These are phyloP conservation scores for Microsporum canis DNA, from an alignment of 2,329 filamentous ascomycete species.

Conservation along the genomic window DNA sequence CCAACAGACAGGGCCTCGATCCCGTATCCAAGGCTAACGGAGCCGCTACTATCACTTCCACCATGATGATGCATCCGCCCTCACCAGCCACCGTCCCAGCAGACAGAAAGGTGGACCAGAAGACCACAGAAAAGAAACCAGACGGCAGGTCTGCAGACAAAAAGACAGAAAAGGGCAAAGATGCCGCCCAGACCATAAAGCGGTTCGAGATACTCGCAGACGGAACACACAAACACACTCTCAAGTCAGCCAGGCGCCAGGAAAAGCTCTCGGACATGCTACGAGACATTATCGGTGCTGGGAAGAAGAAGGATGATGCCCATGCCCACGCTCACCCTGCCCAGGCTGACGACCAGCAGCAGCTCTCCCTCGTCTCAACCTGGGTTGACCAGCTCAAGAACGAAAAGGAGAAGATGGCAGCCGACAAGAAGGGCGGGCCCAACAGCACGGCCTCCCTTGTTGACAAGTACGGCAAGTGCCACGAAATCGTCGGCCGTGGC, in stretches of 20 bases:
- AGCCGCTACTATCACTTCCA: not conserved
- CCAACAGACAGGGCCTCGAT: conserved; percentile 15
- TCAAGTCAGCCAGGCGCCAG: conserved; percentile 82
- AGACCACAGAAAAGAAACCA: conserved; percentile 19
- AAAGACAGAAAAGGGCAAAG: conserved; percentile 22
- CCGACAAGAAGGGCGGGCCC: conserved; percentile 65
- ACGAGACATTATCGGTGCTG: conserved; percentile 67
- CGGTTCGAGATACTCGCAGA: conserved; percentile 50
- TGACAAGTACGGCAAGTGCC: conserved; percentile 97
- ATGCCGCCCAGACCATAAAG: conserved; percentile 23
- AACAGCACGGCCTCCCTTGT: conserved; percentile 69
- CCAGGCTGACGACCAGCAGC: conserved; percentile 53
- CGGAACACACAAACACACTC: conserved; percentile 72
- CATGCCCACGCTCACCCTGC: not conserved
- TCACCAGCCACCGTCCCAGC: not conserved
- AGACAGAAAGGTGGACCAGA: conserved; percentile 1
- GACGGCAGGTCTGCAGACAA: conserved; percentile 24
- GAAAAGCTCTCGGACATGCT: conserved; percentile 93
- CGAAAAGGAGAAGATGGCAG: conserved; percentile 64
- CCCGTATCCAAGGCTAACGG: not conserved
- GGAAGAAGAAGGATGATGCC: conserved; percentile 61
- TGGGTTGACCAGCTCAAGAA: conserved; percentile 91
- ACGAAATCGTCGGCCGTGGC: conserved; percentile 89
- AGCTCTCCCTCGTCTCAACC: conserved; percentile 82
- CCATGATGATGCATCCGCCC: not conserved